These are phyloP conservation scores for Lenwebbia sp. DNA, from an alignment of 345 rosid genomes.

Conservation along the genomic window DNA sequence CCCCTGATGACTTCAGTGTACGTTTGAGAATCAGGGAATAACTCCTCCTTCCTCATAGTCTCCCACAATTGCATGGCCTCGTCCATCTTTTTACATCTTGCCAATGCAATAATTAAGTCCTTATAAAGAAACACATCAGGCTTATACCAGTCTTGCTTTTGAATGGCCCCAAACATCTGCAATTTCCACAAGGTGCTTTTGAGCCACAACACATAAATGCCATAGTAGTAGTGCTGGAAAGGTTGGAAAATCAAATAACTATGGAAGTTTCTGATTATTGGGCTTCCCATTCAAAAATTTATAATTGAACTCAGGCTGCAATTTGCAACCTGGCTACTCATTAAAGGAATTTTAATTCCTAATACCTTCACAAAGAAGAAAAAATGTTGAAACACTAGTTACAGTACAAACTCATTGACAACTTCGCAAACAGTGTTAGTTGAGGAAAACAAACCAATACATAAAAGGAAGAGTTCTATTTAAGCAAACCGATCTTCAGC, in stretches of 20 bases:
- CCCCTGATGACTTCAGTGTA: slow-evolving; percentile 86
- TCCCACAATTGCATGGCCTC: slow-evolving; percentile 76
- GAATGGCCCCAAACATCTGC: slow-evolving; percentile 68
- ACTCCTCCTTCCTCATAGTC: slow-evolving; percentile 55
- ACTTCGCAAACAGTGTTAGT: neutral
- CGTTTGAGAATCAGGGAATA: slow-evolving; percentile 85
- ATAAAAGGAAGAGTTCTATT: neutral
- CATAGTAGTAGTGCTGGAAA: neutral
- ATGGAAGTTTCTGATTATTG: neutral
- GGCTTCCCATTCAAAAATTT: neutral
- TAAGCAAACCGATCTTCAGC: neutral
- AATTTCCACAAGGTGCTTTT: neutral
- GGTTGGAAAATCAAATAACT: neutral
- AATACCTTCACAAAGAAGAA: neutral
- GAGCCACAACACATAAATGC: neutral
- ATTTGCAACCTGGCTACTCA: neutral
- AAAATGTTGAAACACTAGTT: neutral
- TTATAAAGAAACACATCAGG: slow-evolving; percentile 79
- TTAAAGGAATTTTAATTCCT: neutral
- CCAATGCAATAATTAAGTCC: slow-evolving; percentile 66
- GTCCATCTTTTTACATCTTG: slow-evolving; percentile 63
- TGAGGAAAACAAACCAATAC: neutral
- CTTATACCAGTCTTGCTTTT: slow-evolving; percentile 73
- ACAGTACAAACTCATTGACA: neutral
- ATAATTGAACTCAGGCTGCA: neutral